Evolutionary conservation across 2,329 filamentous ascomycete genomes (phyloP).

Genomic region (Sarocladiaceae sp.): DNA sequence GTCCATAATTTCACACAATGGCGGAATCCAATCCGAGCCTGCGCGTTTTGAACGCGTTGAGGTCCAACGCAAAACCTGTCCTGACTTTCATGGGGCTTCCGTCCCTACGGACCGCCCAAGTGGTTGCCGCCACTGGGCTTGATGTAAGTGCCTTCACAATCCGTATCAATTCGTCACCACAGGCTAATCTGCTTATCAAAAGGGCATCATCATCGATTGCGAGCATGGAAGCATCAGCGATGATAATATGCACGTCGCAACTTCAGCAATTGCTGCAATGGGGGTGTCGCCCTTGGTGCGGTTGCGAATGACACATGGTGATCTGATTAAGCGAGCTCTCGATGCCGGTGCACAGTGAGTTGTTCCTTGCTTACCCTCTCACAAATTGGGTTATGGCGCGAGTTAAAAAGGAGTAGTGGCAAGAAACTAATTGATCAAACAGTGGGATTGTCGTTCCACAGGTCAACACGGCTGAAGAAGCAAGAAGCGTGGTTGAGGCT

Average conservation of each 20-base stretch:
- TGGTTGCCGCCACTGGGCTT: background rate
- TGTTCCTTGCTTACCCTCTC: constrained; percentile 13
- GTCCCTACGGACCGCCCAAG: background rate
- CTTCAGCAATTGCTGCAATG: constrained; percentile 36
- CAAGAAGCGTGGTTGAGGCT: constrained; percentile 30
- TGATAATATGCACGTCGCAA: constrained; percentile 39
- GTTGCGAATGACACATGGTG: constrained; percentile 25
- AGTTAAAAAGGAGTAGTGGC: constrained; percentile 13
- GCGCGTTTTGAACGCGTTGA: background rate
- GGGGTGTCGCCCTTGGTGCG: constrained; percentile 38
- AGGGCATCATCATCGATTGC: constrained; percentile 41
- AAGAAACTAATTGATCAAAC: background rate
- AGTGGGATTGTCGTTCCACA: constrained; percentile 37
- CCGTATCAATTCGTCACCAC: too few relatives aligned
- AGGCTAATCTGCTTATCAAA: background rate
- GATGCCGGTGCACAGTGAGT: constrained; percentile 31
- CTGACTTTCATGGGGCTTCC: background rate
- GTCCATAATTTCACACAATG: background rate
- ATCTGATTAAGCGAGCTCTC: constrained; percentile 37
- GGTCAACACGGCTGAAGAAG: constrained; percentile 38
- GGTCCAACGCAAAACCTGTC: background rate
- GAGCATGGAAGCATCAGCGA: constrained; percentile 40
- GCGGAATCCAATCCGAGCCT: background rate
- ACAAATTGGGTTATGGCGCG: background rate
- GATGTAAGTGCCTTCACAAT: background rate